Evolutionary conservation across 352 stramenopile species (phyloP).

Genomic region (Globisporangium barbulae): DNA sequence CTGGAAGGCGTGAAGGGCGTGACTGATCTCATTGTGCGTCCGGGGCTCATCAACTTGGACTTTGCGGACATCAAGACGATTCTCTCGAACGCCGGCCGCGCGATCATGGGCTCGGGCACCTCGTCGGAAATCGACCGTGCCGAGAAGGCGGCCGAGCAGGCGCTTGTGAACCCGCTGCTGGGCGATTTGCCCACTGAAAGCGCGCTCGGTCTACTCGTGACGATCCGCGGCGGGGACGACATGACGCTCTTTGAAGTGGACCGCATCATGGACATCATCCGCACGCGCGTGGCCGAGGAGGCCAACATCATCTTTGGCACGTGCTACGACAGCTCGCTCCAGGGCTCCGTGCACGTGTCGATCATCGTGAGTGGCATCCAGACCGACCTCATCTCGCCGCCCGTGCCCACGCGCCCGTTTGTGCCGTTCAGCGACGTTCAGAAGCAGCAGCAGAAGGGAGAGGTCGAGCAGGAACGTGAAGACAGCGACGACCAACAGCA

Average conservation of each 20-base stretch:
- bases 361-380: slow-evolving; percentile 89
- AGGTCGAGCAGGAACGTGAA: slow-evolving; percentile 13
- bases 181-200: slow-evolving; percentile 92
- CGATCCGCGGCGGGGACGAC: slow-evolving; percentile 91
- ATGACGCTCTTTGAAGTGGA: slow-evolving; percentile 94
- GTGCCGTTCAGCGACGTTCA: slow-evolving; percentile 42
- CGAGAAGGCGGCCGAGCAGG: slow-evolving; percentile 88
- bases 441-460: slow-evolving; percentile 22
- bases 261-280: slow-evolving; percentile 87
- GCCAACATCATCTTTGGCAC: slow-evolving; percentile 91
- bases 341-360: slow-evolving; percentile 81
- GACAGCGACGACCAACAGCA: slow-evolving; percentile 20
- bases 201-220: slow-evolving; percentile 93
- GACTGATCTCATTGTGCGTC: slow-evolving; percentile 95
- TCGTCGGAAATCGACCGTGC: slow-evolving; percentile 76
- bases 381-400: slow-evolving; percentile 78
- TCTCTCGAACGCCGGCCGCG: slow-evolving; percentile 91
- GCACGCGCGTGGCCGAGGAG: slow-evolving; percentile 67
- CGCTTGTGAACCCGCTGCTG: slow-evolving; percentile 94
- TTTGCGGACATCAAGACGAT: slow-evolving; percentile 97
- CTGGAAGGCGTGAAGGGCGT: slow-evolving; percentile 95
- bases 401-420: slow-evolving; percentile 49
- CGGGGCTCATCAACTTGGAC: slow-evolving; percentile 96
- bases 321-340: slow-evolving; percentile 80
- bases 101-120: slow-evolving; percentile 94